A percentile compares a stretch with the other conserved stretches of the same genome.
These are phyloP conservation scores for Penicillium samsonianum DNA, from an alignment of 495 filamentous ascomycete genomes.

Conservation along the genomic window DNA sequence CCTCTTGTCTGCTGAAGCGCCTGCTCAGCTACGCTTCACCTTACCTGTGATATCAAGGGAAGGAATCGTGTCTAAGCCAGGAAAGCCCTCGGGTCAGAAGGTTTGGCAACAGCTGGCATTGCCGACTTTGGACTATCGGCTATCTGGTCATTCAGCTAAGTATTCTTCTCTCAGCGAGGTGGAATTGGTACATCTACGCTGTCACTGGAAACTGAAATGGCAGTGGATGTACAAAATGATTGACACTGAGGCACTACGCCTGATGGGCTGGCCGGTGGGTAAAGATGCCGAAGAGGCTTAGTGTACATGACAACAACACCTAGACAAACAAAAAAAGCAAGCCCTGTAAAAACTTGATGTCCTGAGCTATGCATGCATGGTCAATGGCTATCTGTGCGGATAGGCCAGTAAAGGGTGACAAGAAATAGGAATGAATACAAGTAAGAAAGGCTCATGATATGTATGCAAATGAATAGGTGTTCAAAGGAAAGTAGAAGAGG, in stretches of 20 bases:
- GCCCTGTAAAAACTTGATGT: slow-evolving; percentile 23
- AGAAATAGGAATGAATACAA: slow-evolving; percentile 26
- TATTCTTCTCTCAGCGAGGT: slow-evolving; percentile 7
- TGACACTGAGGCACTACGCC: slow-evolving; percentile 37
- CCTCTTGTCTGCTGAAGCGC: slow-evolving; percentile 26
- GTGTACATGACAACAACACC: slow-evolving; percentile 28
- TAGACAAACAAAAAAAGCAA: slow-evolving; percentile 28
- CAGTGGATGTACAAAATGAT: slow-evolving; percentile 51
- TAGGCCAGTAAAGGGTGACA: slow-evolving; percentile 22
- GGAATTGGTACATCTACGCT: slow-evolving; percentile 17
- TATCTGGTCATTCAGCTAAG: slow-evolving; percentile 12
- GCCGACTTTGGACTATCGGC: slow-evolving; percentile 31
- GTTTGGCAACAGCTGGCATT: slow-evolving; percentile 30
- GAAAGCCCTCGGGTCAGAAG: slow-evolving; percentile 5
- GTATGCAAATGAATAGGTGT: slow-evolving; percentile 16
- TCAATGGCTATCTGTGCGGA: slow-evolving; percentile 20
- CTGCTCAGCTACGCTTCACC: slow-evolving; percentile 38
- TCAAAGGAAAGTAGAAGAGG: slow-evolving; percentile 17
- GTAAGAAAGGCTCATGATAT: slow-evolving; percentile 23
- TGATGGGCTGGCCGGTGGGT: slow-evolving; percentile 35
- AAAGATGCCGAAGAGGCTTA: slow-evolving; percentile 25
- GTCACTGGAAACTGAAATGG: slow-evolving; percentile 33
- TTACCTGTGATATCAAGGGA: slow-evolving; percentile 37
- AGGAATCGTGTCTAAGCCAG: background rate
- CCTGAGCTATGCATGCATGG: slow-evolving; percentile 30